These are phyloP conservation scores for Colletotrichum sp. DNA, from an alignment of 2,329 filamentous ascomycete genomes.

Conservation along the genomic window DNA sequence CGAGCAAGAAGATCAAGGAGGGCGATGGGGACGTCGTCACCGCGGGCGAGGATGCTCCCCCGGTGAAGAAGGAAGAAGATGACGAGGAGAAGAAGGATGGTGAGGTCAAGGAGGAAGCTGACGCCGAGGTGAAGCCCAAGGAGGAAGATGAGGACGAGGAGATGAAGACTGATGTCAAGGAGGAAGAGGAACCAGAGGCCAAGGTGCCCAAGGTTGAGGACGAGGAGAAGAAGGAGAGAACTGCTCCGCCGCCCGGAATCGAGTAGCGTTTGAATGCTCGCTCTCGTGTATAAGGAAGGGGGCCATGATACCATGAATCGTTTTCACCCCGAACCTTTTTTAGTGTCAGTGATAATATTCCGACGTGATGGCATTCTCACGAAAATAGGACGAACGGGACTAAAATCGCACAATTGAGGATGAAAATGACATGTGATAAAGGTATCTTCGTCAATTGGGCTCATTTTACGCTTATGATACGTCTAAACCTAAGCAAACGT, in stretches of 20 bases:
- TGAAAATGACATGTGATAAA: neutral
- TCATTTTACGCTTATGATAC: neutral
- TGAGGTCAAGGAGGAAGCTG: conserved; percentile 19
- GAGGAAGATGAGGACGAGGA: conserved; percentile 8
- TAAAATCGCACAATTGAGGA: neutral
- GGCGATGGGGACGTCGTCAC: conserved; percentile 28
- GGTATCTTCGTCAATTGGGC: neutral
- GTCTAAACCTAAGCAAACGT: neutral
- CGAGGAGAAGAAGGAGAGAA: neutral
- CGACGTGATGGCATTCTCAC: neutral
- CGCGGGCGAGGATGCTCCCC: conserved; percentile 5
- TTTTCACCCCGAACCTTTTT: neutral
- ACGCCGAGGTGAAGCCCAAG: neutral
- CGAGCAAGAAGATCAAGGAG: conserved; percentile 57
- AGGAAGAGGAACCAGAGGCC: neutral
- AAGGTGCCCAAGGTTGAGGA: neutral
- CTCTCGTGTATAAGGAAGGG: neutral
- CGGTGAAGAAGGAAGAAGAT: conserved; percentile 14
- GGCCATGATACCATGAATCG: conserved; percentile 18
- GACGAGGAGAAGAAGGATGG: conserved; percentile 25
- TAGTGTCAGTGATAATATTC: neutral
- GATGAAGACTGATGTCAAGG: neutral
- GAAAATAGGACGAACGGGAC: neutral
- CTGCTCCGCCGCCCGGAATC: neutral
- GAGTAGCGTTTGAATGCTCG: neutral